Percentiles rank a stretch among this genome's conserved stretches.
These are phyloP conservation scores for Chaetothyriales sp. DNA, from an alignment of 2,329 filamentous ascomycete species.

Conservation along the genomic window DNA sequence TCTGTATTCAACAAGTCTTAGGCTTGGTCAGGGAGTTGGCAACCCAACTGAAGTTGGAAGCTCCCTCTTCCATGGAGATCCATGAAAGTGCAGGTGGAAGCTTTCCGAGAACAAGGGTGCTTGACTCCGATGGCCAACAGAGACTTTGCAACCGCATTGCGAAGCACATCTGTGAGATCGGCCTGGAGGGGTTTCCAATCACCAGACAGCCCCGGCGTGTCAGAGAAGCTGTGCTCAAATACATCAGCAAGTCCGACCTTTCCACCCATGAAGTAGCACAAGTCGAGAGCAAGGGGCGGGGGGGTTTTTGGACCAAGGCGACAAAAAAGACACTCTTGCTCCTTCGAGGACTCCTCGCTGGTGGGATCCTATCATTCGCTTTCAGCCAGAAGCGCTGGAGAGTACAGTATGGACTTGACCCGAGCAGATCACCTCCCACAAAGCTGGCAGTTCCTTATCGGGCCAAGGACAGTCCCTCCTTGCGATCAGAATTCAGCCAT, in stretches of 20 bases:
- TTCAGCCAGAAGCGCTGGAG: constrained; percentile 46
- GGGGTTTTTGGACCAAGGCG: constrained; percentile 23
- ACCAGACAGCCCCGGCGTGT: constrained; percentile 20
- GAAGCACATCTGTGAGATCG: constrained; percentile 28
- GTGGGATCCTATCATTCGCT: constrained; percentile 38
- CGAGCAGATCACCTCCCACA: constrained; percentile 33
- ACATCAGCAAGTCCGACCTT: constrained; percentile 30
- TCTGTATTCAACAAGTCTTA: constrained; percentile 35
- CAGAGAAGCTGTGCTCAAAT: constrained; percentile 25
- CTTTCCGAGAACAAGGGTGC: constrained; percentile 37
- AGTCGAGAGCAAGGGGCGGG: constrained; percentile 22
- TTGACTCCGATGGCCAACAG: constrained; percentile 26
- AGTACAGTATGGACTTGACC: constrained; percentile 48
- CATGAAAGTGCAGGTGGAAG: constrained; percentile 15
- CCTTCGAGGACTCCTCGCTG: constrained; percentile 36
- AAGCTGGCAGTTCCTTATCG: constrained; percentile 43
- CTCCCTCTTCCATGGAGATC: constrained; percentile 1
- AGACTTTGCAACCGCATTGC: constrained; percentile 18
- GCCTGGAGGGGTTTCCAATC: constrained; percentile 33
- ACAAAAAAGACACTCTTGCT: constrained; percentile 19
- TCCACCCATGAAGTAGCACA: constrained; percentile 18
- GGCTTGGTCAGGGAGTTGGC: constrained; percentile 2
- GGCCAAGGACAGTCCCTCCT: constrained; percentile 43
- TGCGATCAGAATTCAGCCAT: constrained; percentile 46
- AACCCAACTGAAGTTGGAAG: neutral